Conservation (phyloP, 495 filamentous ascomycete genomes). For the Pseudotulostoma volvatum region DNA sequence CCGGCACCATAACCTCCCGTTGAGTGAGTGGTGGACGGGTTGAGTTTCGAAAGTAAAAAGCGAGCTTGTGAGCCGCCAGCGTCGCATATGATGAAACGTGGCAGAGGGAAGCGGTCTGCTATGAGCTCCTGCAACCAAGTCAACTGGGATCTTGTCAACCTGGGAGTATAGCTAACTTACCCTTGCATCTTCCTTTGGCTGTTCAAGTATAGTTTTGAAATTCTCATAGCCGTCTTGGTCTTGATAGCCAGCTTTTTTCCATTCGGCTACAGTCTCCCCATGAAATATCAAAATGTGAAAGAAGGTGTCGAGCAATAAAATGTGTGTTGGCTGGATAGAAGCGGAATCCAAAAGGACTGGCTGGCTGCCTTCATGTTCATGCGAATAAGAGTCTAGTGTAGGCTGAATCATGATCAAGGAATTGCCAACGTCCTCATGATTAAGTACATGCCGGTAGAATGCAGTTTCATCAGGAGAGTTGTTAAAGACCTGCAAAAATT, state of each 20-base stretch:
- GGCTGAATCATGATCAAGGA: constrained; percentile 99
- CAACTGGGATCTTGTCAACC: constrained; percentile 2
- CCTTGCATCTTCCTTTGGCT: constrained; percentile 95
- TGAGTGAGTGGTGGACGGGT: constrained; percentile 96
- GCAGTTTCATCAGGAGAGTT: constrained; percentile 98
- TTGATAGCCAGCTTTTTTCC: constrained; percentile 96
- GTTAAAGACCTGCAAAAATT: constrained; percentile 99
- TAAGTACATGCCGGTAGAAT: constrained; percentile 92
- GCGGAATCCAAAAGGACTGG: constrained; percentile 92
- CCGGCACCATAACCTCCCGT: constrained; percentile 79
- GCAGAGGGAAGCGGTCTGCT: constrained; percentile 90
- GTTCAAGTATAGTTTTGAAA: constrained; percentile 72
- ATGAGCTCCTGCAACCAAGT: constrained; percentile 65
- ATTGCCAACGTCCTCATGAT: constrained; percentile 94
- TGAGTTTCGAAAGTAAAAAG: constrained; percentile 94
- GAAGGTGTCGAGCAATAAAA: constrained; percentile 92
- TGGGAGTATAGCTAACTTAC: constrained; percentile 31
- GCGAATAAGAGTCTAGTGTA: constrained; percentile 91
- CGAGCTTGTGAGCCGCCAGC: constrained; percentile 95
- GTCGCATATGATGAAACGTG: constrained; percentile 97
- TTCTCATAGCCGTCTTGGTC: constrained; percentile 98
- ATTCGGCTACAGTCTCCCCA: constrained; percentile 93
- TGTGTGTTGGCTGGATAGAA: constrained; percentile 85
- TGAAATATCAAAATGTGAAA: constrained; percentile 99
- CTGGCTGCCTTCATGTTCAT: constrained; percentile 79